These are phyloP conservation scores for Saccharomycopsis oosterbeekiorum DNA, from an alignment of 805 yeast species.

Conservation along the genomic window DNA sequence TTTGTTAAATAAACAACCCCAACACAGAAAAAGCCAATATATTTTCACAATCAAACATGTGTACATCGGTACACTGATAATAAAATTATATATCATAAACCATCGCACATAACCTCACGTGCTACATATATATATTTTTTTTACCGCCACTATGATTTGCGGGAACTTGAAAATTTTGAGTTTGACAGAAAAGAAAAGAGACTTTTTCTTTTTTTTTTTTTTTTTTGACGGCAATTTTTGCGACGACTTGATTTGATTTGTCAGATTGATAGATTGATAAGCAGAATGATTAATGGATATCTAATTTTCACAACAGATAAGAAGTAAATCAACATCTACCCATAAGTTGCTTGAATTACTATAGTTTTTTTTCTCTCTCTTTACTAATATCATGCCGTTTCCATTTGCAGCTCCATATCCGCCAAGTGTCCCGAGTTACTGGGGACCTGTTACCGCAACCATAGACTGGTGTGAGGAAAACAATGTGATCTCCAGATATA, in stretches of 20 bases:
- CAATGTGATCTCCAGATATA: conserved; percentile 73
- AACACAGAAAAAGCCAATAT: neutral
- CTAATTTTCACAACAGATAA: too few species aligned
- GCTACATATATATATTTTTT: too few species aligned
- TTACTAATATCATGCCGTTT: neutral
- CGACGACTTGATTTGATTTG: neutral
- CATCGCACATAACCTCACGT: neutral
- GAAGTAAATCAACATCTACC: neutral
- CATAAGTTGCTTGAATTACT: neutral
- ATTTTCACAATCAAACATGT: neutral
- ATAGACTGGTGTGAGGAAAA: conserved; percentile 99
- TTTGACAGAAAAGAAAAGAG: neutral
- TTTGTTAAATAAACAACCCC: neutral
- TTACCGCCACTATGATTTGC: too few species aligned
- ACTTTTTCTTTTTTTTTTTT: neutral
- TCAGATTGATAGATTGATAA: neutral
- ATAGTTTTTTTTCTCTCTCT: neutral
- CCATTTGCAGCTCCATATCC: conserved; percentile 10
- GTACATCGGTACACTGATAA: neutral
- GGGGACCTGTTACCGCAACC: conserved; percentile 88
- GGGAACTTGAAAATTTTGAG: too few species aligned
- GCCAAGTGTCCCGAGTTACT: conserved; percentile 22
- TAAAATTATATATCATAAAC: too few species aligned
- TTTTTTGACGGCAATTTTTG: neutral
- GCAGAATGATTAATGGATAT: too few species aligned